A percentile compares a stretch with the other conserved stretches of the same genome.
These are phyloP conservation scores for Aspergillus taichungensis DNA, from an alignment of 495 filamentous ascomycete species.

Conservation along the genomic window DNA sequence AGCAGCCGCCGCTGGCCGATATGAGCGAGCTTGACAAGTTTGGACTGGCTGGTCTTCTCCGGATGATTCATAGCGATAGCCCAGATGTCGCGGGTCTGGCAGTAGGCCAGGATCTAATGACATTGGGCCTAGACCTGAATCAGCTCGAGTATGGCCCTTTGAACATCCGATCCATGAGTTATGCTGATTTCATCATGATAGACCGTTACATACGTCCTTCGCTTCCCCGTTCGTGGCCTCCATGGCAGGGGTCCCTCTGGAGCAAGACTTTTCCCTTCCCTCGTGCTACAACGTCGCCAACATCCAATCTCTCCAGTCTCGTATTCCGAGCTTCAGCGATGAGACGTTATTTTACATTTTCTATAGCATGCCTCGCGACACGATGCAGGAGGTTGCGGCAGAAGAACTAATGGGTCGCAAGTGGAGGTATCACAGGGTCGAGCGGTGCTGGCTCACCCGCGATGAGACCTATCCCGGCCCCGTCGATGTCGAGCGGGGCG, in stretches of 20 bases:
- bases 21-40: constrained; percentile 77
- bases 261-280: constrained; percentile 71
- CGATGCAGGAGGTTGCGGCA: constrained; percentile 77
- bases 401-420: constrained; percentile 74
- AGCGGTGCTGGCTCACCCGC: constrained; percentile 85
- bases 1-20: constrained; percentile 54
- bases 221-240: constrained; percentile 62
- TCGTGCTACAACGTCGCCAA: constrained; percentile 84
- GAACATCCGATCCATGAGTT: constrained; percentile 4
- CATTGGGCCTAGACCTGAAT: constrained; percentile 70
- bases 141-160: constrained; percentile 58
- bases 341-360: constrained; percentile 94
- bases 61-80: constrained; percentile 69
- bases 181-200: constrained; percentile 10
- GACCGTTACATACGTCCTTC: constrained; percentile 56
- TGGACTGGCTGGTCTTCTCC: constrained; percentile 69
- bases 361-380: constrained; percentile 77
- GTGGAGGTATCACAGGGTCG: constrained; percentile 88
- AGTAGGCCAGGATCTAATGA: constrained; percentile 68
- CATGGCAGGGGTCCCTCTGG: constrained; percentile 55
- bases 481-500: constrained; percentile 47
- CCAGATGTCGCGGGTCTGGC: constrained; percentile 68
- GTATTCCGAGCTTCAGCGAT: constrained; percentile 75
- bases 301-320: constrained; percentile 67
- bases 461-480: constrained; percentile 66